Percentiles rank a stretch among this genome's conserved stretches.
Evolutionary conservation across 2,329 filamentous ascomycete species (phyloP).

Genomic region (Hypoxylon sp.): DNA sequence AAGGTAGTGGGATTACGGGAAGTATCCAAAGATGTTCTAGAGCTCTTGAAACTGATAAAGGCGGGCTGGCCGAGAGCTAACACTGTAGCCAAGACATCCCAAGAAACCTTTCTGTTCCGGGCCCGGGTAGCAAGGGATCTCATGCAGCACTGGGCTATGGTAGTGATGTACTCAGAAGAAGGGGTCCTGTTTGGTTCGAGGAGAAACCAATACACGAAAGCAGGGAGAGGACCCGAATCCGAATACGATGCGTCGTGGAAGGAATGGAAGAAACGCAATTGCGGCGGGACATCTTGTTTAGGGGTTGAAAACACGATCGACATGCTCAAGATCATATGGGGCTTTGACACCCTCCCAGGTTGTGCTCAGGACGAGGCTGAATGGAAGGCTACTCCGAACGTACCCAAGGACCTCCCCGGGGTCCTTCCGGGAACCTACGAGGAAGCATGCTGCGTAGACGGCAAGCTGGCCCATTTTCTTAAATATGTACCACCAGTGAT

Average conservation of each 20-base stretch:
- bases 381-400: background rate
- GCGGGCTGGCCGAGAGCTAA: background rate
- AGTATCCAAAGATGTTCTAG: background rate
- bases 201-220: slow-evolving; percentile 15
- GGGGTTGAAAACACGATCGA: background rate
- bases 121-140: slow-evolving; percentile 22
- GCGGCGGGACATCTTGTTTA: slow-evolving; percentile 47
- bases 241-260: slow-evolving; percentile 32
- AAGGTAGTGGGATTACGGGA: background rate
- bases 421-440: slow-evolving; percentile 43
- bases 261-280: slow-evolving; percentile 47
- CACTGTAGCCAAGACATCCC: background rate
- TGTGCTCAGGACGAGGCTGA: slow-evolving; percentile 37
- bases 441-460: slow-evolving; percentile 45
- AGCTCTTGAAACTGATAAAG: background rate
- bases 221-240: background rate
- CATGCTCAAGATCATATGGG: background rate
- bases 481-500: slow-evolving; percentile 21
- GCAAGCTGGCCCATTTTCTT: slow-evolving; percentile 24
- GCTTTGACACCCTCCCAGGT: background rate
- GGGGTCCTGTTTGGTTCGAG: slow-evolving; percentile 37
- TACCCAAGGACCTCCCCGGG: slow-evolving; percentile 2
- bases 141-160: slow-evolving; percentile 29
- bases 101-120: slow-evolving; percentile 26
- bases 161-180: slow-evolving; percentile 38